Percentiles rank a stretch among this genome's conserved stretches.
phyloP scores from a whole-genome alignment of 768 basidiomycete species.

The Boletus pseudo-olivaceus region DNA sequence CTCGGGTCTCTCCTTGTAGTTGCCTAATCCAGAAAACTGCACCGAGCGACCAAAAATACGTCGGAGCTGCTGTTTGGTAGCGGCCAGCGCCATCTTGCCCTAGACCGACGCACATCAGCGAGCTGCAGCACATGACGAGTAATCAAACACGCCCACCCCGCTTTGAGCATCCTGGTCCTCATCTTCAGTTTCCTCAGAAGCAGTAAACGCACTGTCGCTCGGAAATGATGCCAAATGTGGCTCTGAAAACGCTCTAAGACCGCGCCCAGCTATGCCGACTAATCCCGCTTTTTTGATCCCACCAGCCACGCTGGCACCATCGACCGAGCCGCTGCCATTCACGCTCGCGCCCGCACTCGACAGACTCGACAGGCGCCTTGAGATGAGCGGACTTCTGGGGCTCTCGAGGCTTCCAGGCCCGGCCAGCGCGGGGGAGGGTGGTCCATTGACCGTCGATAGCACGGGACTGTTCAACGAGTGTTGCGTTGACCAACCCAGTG shows the following conservation, averaged over 20 bases:
- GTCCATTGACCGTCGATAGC: slow-evolving; percentile 21
- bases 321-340: slow-evolving; percentile 9
- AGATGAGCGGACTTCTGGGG: neutral
- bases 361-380: slow-evolving; percentile 3
- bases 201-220: slow-evolving; percentile 54
- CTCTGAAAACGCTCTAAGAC: slow-evolving; percentile 35
- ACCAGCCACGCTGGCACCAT: neutral
- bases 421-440: slow-evolving; percentile 19
- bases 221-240: slow-evolving; percentile 56
- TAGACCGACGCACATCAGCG: slow-evolving; percentile 22
- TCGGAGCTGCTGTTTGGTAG: slow-evolving; percentile 40
- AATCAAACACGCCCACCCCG: slow-evolving; percentile 48
- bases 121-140: neutral
- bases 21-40: slow-evolving; percentile 30
- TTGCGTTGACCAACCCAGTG: too few relatives aligned
- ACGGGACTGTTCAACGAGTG: slow-evolving; percentile 41
- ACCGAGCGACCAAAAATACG: slow-evolving; percentile 42
- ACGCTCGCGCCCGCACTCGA: slow-evolving; percentile 24
- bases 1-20: slow-evolving; percentile 35
- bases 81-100: slow-evolving; percentile 44
- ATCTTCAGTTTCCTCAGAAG: slow-evolving; percentile 29
- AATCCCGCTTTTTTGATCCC: slow-evolving; percentile 15
- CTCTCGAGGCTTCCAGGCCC: slow-evolving; percentile 15
- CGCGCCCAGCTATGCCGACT: neutral
- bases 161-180: slow-evolving; percentile 63